Percentiles rank a stretch among this genome's conserved stretches.
phyloP scores from a whole-genome alignment of 257 asterid genomes.

The Solanum rostratum region DNA sequence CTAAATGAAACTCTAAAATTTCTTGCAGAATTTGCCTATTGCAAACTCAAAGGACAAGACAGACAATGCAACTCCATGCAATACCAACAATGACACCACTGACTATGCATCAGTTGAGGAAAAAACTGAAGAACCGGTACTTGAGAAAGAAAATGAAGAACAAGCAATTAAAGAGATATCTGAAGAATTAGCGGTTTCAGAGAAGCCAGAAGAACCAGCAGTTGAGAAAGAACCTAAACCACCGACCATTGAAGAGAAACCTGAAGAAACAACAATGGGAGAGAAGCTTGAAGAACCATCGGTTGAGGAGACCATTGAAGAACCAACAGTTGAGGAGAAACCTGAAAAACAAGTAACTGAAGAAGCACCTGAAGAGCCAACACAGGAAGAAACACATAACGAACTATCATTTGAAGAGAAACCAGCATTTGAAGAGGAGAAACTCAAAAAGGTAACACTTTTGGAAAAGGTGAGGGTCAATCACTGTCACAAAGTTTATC shows the following conservation, averaged over 20 bases:
- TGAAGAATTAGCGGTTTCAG: background rate
- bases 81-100: no score
- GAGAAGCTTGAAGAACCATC: background rate
- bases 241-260: background rate
- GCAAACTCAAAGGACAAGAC: no score
- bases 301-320: background rate
- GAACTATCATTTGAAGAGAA: background rate
- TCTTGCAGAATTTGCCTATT: no score
- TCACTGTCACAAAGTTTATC: background rate
- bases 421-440: background rate
- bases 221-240: background rate
- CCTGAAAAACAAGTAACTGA: background rate
- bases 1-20: no score
- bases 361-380: background rate
- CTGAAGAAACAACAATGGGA: background rate
- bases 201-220: background rate
- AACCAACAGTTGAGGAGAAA: background rate
- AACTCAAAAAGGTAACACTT: background rate
- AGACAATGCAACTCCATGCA: no score
- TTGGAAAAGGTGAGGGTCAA: background rate
- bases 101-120: no score
- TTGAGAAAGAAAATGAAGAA: background rate
- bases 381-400: background rate
- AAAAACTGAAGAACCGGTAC: background rate
- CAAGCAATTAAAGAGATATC: background rate